Evolutionary conservation across 208 protist species (phyloP).

Genomic region (Trypanosomatidae sp.): DNA sequence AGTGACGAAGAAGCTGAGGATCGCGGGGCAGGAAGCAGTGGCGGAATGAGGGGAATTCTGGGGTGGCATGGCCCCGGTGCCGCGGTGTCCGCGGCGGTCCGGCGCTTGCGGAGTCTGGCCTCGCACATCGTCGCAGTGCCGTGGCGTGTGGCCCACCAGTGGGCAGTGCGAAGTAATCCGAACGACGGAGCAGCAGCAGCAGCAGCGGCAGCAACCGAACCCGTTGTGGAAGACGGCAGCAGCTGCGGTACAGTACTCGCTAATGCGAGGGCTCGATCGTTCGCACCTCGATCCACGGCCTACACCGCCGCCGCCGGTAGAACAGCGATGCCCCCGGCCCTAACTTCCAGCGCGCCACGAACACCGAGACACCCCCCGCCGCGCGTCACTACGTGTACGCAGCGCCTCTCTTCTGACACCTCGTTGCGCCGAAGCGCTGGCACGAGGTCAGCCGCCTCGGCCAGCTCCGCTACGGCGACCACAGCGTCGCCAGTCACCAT

Average conservation of each 20-base stretch:
- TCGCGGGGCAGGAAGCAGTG: background rate
- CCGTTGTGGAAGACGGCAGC: background rate
- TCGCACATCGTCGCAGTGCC: background rate
- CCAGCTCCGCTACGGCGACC: background rate
- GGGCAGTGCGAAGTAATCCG: background rate
- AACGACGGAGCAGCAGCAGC: background rate
- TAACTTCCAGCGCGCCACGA: background rate
- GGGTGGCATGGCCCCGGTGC: background rate
- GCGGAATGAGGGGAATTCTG: background rate
- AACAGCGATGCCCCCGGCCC: background rate
- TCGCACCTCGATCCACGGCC: background rate
- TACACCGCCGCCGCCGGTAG: background rate
- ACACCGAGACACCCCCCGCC: background rate
- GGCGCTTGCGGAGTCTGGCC: background rate
- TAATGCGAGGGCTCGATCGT: background rate
- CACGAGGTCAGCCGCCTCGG: background rate
- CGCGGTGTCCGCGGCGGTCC: background rate
- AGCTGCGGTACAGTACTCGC: background rate
- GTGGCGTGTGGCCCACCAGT: slow-evolving; percentile 4
- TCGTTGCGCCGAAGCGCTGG: background rate
- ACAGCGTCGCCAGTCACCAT: background rate
- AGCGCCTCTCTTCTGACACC: background rate
- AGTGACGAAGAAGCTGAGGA: background rate
- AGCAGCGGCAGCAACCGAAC: background rate
- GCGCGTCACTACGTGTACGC: background rate